These are phyloP conservation scores for Plectosphaerella plurivora DNA, from an alignment of 2,329 filamentous ascomycete genomes.

Conservation along the genomic window DNA sequence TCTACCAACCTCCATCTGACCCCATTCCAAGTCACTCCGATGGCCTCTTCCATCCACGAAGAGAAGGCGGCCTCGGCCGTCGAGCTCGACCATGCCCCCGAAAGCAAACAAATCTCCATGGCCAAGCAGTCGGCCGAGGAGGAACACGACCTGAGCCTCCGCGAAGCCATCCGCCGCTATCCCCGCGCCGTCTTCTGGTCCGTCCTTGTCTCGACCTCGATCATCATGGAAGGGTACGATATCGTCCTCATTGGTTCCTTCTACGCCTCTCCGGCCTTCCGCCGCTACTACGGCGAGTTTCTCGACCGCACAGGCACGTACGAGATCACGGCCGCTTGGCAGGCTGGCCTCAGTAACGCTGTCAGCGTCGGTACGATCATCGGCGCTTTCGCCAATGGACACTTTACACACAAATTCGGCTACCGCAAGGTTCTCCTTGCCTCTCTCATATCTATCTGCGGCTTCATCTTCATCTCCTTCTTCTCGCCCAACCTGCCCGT, in stretches of 20 bases:
- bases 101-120: conserved; percentile 2
- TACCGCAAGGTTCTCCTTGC: conserved; percentile 38
- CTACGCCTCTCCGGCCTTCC: conserved; percentile 29
- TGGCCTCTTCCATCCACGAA: conserved; percentile 1
- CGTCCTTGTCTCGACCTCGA: conserved; percentile 26
- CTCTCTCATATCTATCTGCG: conserved; percentile 28
- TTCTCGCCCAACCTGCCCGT: conserved; percentile 33
- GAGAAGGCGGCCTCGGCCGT: background rate
- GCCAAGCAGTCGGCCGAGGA: conserved; percentile 4
- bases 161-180: conserved; percentile 4
- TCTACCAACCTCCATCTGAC: no score
- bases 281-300: conserved; percentile 18
- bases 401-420: conserved; percentile 35
- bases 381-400: conserved; percentile 41
- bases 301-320: conserved; percentile 13
- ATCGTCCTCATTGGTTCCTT: conserved; percentile 27
- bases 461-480: conserved; percentile 42
- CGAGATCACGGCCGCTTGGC: conserved; percentile 44
- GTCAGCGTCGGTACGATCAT: conserved; percentile 41
- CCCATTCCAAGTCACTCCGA: background rate
- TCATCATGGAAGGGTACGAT: conserved; percentile 39
- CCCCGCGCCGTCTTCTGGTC: conserved; percentile 26
- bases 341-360: conserved; percentile 40
- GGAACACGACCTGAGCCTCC: conserved; percentile 1
- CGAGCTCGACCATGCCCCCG: background rate